Conservation (phyloP, 140 eudicot genomes). For the Ambrosia hybrid region DNA sequence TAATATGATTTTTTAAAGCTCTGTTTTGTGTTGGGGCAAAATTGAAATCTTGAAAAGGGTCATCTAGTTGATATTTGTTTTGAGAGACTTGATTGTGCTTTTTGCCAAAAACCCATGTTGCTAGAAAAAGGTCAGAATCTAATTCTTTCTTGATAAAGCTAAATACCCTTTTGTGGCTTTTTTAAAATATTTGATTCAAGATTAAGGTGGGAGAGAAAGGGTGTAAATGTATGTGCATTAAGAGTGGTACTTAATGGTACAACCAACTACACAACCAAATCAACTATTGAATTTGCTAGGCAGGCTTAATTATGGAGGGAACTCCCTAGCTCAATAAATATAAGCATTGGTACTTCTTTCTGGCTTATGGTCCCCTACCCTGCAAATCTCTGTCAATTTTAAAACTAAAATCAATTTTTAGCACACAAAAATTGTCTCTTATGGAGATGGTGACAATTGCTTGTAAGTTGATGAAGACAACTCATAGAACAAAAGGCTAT, state of each 20-base stretch:
- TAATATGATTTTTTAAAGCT: conserved; percentile 20
- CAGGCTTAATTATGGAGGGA: conserved; percentile 33
- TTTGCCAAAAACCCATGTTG: conserved; percentile 39
- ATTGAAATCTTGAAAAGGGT: conserved; percentile 28
- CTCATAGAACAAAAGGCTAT: conserved; percentile 50
- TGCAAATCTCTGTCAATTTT: conserved; percentile 49
- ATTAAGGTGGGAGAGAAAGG: not conserved
- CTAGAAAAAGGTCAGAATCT: conserved; percentile 26
- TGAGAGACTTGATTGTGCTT: conserved; percentile 34
- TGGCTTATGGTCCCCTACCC: conserved; percentile 62
- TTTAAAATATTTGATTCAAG: conserved; percentile 23
- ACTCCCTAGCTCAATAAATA: conserved; percentile 38
- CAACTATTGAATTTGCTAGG: conserved; percentile 27
- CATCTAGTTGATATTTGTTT: conserved; percentile 36
- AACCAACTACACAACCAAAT: conserved; percentile 13
- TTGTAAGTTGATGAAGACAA: conserved; percentile 54
- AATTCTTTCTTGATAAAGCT: conserved; percentile 39
- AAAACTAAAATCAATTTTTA: conserved; percentile 27
- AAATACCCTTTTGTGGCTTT: conserved; percentile 24
- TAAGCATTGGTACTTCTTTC: conserved; percentile 46
- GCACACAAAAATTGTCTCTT: conserved; percentile 44
- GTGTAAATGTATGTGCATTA: conserved; percentile 25
- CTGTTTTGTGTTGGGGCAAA: conserved; percentile 17
- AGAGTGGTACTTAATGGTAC: conserved; percentile 32
- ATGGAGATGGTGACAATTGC: conserved; percentile 60